phyloP scores from a whole-genome alignment of 2,329 filamentous ascomycete species.

The Waltergamsia citrina region DNA sequence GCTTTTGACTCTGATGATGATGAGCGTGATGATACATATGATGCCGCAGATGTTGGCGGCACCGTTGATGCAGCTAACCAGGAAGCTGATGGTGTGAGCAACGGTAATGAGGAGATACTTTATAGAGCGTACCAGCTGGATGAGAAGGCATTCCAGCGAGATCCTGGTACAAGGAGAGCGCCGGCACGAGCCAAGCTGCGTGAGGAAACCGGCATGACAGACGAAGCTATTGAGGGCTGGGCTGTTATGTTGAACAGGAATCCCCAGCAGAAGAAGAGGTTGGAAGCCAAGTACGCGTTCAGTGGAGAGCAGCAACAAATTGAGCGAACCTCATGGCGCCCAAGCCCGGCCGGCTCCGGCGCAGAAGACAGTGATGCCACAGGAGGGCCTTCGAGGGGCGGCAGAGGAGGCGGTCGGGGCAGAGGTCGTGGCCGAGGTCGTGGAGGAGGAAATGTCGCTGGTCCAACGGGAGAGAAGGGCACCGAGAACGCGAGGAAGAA shows the following conservation, averaged over 20 bases:
- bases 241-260: conserved; percentile 74
- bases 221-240: conserved; percentile 93
- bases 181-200: conserved; percentile 54
- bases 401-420: conserved; percentile 36
- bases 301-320: conserved; percentile 57
- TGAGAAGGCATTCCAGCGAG: conserved; percentile 59
- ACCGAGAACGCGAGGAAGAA: conserved; percentile 61
- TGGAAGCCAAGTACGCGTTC: conserved; percentile 65
- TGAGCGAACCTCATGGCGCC: conserved; percentile 55
- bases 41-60: conserved; percentile 83
- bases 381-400: conserved; percentile 27
- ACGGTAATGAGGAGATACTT: conserved; percentile 59
- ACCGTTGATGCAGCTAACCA: conserved; percentile 65
- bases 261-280: conserved; percentile 52
- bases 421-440: conserved; percentile 35
- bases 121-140: conserved; percentile 63
- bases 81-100: conserved; percentile 34
- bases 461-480: conserved; percentile 57
- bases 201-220: conserved; percentile 76
- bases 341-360: conserved; percentile 41
- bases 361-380: conserved; percentile 46
- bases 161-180: conserved; percentile 58
- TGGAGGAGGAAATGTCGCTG: conserved; percentile 51
- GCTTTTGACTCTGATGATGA: conserved; percentile 92
- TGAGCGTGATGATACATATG: conserved; percentile 94